Evolutionary conservation across 2,329 filamentous ascomycete genomes (phyloP).

Genomic region (Fusarium liriodendri): DNA sequence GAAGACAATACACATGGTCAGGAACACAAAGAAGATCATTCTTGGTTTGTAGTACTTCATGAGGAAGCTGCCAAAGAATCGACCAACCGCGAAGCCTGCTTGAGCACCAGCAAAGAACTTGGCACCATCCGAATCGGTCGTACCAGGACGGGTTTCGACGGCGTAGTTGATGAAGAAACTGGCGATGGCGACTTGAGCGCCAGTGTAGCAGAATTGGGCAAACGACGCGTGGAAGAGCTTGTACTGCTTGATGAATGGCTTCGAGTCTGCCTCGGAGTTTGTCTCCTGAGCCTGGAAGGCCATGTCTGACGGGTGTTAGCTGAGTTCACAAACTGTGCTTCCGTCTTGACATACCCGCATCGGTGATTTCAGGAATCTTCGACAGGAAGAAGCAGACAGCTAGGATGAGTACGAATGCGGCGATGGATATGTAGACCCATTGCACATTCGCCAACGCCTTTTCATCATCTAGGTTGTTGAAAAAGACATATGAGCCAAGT

Average conservation of each 20-base stretch:
- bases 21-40: constrained; percentile 74
- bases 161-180: constrained; percentile 80
- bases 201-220: constrained; percentile 83
- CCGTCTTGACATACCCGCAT: constrained; percentile 47
- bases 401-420: constrained; percentile 75
- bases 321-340: rapidly evolving
- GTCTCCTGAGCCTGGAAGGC: constrained; percentile 66
- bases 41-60: constrained; percentile 77
- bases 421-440: constrained; percentile 81
- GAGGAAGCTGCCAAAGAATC: constrained; percentile 73
- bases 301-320: constrained; percentile 65
- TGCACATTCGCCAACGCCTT: constrained; percentile 74
- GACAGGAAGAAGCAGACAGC: constrained; percentile 75
- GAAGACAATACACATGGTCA: constrained; percentile 74
- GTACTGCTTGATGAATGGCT: constrained; percentile 77
- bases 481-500: constrained; percentile 79
- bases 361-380: constrained; percentile 77
- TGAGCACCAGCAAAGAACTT: constrained; percentile 81
- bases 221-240: constrained; percentile 80
- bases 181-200: constrained; percentile 75
- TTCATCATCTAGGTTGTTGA: constrained; percentile 69
- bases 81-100: constrained; percentile 76
- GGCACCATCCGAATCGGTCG: constrained; percentile 64
- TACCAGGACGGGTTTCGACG: constrained; percentile 67
- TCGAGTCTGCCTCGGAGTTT: constrained; percentile 65